phyloP scores from a whole-genome alignment of 1,284 basidiomycete species.

The Puccinia polysora region DNA sequence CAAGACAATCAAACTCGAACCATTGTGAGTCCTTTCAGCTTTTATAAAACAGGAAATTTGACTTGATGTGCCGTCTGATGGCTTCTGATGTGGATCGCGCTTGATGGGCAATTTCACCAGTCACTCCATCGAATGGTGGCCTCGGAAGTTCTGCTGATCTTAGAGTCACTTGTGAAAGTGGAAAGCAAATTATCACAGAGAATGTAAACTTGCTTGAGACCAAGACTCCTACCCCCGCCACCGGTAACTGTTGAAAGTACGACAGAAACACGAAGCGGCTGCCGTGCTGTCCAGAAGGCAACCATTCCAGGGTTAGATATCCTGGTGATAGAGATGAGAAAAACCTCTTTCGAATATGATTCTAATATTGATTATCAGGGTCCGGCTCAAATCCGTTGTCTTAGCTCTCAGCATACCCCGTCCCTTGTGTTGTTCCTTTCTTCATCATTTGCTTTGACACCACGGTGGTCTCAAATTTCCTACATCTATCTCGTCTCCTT shows the following conservation, averaged over 20 bases:
- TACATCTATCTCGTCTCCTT: too few species aligned
- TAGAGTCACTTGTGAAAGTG: slow-evolving; percentile 2
- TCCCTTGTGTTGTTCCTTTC: too few species aligned
- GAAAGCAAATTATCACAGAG: slow-evolving; percentile 1
- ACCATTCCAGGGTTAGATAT: too few species aligned
- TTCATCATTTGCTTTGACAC: too few species aligned
- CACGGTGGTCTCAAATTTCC: too few species aligned
- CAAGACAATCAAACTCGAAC: slow-evolving; percentile 2
- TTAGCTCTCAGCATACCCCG: too few species aligned
- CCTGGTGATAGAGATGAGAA: too few species aligned
- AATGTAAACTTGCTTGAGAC: neutral
- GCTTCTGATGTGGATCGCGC: neutral
- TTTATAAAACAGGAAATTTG: neutral
- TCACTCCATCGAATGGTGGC: neutral
- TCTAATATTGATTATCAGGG: too few species aligned
- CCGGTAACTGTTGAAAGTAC: slow-evolving; percentile 10
- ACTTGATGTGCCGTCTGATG: neutral
- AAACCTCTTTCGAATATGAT: too few species aligned
- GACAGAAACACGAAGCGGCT: too few species aligned
- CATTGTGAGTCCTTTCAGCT: neutral
- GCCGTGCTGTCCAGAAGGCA: too few species aligned
- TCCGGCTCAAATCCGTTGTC: too few species aligned
- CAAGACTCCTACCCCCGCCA: neutral
- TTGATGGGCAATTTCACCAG: neutral
- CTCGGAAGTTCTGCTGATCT: slow-evolving; percentile 4